Percentiles rank a stretch among this genome's conserved stretches.
Conservation (phyloP, 2,329 filamentous ascomycete genomes). For the Paecilomyces dactylethromorphus region DNA sequence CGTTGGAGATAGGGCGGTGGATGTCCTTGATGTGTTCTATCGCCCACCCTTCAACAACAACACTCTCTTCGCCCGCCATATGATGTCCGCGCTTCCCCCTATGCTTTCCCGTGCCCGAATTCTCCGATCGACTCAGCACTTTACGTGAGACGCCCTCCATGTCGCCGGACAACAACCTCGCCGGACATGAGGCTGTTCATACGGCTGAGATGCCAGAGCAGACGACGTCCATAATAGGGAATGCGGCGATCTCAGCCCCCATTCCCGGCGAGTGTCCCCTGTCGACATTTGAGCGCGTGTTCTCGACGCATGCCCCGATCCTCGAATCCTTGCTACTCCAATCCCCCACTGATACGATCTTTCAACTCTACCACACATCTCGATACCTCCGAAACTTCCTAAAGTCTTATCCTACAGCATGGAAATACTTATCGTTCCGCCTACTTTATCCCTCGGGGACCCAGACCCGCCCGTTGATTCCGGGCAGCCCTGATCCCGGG, state of each 20-base stretch:
- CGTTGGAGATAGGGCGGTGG: background rate
- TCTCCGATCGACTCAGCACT: conserved; percentile 20
- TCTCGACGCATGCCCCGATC: conserved; percentile 52
- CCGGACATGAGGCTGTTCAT: background rate
- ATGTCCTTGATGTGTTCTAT: background rate
- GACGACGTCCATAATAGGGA: conserved; percentile 14
- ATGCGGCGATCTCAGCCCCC: conserved; percentile 15
- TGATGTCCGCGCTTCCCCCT: conserved; percentile 22
- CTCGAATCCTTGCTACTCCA: conserved; percentile 54
- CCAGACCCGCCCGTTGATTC: conserved; percentile 25
- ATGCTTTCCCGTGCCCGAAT: conserved; percentile 20
- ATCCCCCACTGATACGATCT: conserved; percentile 49
- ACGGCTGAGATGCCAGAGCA: background rate
- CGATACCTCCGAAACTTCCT: conserved; percentile 49
- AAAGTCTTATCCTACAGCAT: conserved; percentile 52
- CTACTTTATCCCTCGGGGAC: conserved; percentile 37
- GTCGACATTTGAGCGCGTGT: conserved; percentile 47
- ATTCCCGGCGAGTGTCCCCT: conserved; percentile 23
- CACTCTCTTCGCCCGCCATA: conserved; percentile 16
- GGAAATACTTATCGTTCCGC: conserved; percentile 55
- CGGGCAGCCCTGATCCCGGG: conserved; percentile 24
- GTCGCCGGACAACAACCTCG: conserved; percentile 9
- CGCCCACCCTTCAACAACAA: conserved; percentile 11
- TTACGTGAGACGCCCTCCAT: conserved; percentile 8
- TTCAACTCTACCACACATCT: conserved; percentile 55